phyloP scores from a whole-genome alignment of 768 basidiomycete genomes.

The Hemileccinum impolitum region DNA sequence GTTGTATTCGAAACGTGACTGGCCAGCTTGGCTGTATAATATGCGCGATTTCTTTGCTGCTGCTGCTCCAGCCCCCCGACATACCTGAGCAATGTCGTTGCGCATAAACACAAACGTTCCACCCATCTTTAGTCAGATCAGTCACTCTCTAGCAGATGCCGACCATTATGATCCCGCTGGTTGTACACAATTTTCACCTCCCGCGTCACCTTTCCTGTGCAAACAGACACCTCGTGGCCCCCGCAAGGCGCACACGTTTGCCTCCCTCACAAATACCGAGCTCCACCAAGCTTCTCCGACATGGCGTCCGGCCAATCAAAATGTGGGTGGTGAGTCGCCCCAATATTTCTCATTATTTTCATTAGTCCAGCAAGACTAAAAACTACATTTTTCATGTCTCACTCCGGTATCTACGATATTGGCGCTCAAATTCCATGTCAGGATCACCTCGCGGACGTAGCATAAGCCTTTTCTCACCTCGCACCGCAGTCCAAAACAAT shows the following conservation, averaged over 20 bases:
- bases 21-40: constrained; percentile 18
- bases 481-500: constrained; percentile 22
- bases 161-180: constrained; percentile 11
- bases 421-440: constrained; percentile 20
- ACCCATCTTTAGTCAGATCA: constrained; percentile 18
- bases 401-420: constrained; percentile 17
- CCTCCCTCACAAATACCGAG: constrained; percentile 31
- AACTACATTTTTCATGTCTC: constrained; percentile 21
- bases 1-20: constrained; percentile 28
- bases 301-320: constrained; percentile 24
- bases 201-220: constrained; percentile 19
- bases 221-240: constrained; percentile 27
- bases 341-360: constrained; percentile 9
- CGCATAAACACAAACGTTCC: constrained; percentile 30
- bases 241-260: constrained; percentile 33
- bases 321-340: constrained; percentile 27
- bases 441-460: constrained; percentile 32
- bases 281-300: constrained; percentile 27
- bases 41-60: constrained; percentile 10
- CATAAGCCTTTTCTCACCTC: constrained; percentile 32
- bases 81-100: constrained; percentile 25
- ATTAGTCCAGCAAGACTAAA: constrained; percentile 15
- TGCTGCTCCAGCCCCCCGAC: constrained; percentile 5
- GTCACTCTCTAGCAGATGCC: constrained; percentile 15
- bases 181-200: constrained; percentile 15